These are phyloP conservation scores for Ephemerocybe angulata DNA, from an alignment of 768 basidiomycete species.

Conservation along the genomic window DNA sequence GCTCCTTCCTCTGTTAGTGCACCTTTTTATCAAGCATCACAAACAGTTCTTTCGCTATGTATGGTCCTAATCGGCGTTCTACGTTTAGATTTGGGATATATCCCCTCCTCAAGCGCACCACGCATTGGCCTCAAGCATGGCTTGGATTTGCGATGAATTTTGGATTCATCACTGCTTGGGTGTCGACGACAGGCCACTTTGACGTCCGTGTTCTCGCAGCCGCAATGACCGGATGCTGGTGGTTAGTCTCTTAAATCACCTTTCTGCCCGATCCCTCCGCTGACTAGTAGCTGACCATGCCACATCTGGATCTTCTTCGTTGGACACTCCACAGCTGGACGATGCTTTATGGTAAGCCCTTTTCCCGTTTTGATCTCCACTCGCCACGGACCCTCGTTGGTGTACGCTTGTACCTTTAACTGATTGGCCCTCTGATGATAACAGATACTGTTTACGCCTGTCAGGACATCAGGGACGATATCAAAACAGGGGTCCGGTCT, in stretches of 20 bases:
- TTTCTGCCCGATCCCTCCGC: background rate
- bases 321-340: slow-evolving; percentile 35
- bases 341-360: slow-evolving; percentile 40
- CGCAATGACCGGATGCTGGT: slow-evolving; percentile 44
- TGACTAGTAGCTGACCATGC: background rate
- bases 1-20: slow-evolving; percentile 40
- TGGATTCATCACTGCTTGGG: slow-evolving; percentile 48
- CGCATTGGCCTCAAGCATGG: slow-evolving; percentile 62
- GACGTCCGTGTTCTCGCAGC: slow-evolving; percentile 30
- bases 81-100: slow-evolving; percentile 44
- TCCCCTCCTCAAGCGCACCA: slow-evolving; percentile 53
- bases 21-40: background rate
- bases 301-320: background rate
- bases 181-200: slow-evolving; percentile 32
- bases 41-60: background rate
- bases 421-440: background rate
- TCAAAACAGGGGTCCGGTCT: slow-evolving; percentile 68
- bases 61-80: background rate
- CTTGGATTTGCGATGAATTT: slow-evolving; percentile 59
- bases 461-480: slow-evolving; percentile 73
- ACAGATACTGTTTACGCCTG: slow-evolving; percentile 72
- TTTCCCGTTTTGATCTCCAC: background rate
- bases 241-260: slow-evolving; percentile 29
- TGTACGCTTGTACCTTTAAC: no score
- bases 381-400: background rate